A percentile compares a stretch with the other conserved stretches of the same genome.
Conservation (phyloP, 345 rosid species). For the Iberis pinnata region DNA sequence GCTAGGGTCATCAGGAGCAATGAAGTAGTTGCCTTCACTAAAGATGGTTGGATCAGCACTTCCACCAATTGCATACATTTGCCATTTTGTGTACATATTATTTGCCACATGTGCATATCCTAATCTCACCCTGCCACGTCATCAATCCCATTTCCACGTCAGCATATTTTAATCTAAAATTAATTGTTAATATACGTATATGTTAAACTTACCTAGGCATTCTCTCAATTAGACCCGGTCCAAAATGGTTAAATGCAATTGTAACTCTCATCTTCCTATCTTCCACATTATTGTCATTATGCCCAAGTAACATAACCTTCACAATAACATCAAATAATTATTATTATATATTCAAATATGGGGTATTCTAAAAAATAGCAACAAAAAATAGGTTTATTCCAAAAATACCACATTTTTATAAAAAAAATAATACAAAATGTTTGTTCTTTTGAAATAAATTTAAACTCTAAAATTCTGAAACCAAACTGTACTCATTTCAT, state of each 20-base stretch:
- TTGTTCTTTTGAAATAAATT: too few species aligned
- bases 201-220: conserved; percentile 61
- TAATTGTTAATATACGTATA: neutral
- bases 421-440: too few species aligned
- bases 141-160: conserved; percentile 5
- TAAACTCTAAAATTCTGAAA: too few species aligned
- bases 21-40: conserved; percentile 87
- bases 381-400: too few species aligned
- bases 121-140: conserved; percentile 41
- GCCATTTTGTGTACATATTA: conserved; percentile 81
- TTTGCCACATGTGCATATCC: conserved; percentile 91
- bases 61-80: conserved; percentile 92
- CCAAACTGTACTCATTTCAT: too few species aligned
- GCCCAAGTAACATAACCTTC: conserved; percentile 79
- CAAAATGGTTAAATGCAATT: conserved; percentile 71
- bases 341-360: too few species aligned
- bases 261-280: conserved; percentile 79
- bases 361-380: too few species aligned
- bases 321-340: neutral
- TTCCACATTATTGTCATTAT: conserved; percentile 56
- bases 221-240: conserved; percentile 77
- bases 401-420: too few species aligned
- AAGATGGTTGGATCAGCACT: conserved; percentile 86
- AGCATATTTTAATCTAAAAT: neutral
- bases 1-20: conserved; percentile 41